phyloP scores from a whole-genome alignment of 2,329 filamentous ascomycete species.

The Talaromyces sp. region DNA sequence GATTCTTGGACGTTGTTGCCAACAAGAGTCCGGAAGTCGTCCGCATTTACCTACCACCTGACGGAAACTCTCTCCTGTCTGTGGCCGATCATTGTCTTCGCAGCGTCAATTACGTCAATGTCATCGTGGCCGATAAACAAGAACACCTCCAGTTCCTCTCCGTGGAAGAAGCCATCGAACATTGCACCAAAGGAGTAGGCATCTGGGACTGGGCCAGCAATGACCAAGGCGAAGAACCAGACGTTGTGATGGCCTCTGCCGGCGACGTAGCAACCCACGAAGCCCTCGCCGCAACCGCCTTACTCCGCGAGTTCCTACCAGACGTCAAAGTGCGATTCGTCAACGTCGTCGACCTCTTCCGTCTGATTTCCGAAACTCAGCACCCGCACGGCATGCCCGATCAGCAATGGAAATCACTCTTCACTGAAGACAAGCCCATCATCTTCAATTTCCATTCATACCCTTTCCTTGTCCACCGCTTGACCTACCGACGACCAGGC shows the following conservation, averaged over 20 bases:
- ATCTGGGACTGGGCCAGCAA: slow-evolving; percentile 76
- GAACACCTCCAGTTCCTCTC: slow-evolving; percentile 69
- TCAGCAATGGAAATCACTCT: slow-evolving; percentile 61
- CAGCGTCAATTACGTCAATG: slow-evolving; percentile 73
- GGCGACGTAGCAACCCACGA: slow-evolving; percentile 72
- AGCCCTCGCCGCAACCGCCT: slow-evolving; percentile 66
- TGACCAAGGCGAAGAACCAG: slow-evolving; percentile 62
- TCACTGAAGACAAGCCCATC: slow-evolving; percentile 66
- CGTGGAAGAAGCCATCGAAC: slow-evolving; percentile 66
- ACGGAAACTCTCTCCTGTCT: slow-evolving; percentile 71
- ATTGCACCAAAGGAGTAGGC: slow-evolving; percentile 73
- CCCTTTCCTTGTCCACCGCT: slow-evolving; percentile 70
- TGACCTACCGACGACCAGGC: slow-evolving; percentile 70
- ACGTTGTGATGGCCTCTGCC: slow-evolving; percentile 70
- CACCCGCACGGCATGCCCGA: slow-evolving; percentile 70
- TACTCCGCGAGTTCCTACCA: slow-evolving; percentile 66
- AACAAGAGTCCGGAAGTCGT: slow-evolving; percentile 78
- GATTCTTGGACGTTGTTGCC: slow-evolving; percentile 71
- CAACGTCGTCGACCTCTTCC: slow-evolving; percentile 77
- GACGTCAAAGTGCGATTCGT: slow-evolving; percentile 71
- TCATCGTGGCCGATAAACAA: slow-evolving; percentile 75
- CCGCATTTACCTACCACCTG: slow-evolving; percentile 73
- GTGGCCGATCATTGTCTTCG: slow-evolving; percentile 71
- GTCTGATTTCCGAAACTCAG: slow-evolving; percentile 63
- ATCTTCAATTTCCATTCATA: slow-evolving; percentile 85